Conservation (phyloP, 495 filamentous ascomycete genomes). For the Aspergillus incahuasiensis region DNA sequence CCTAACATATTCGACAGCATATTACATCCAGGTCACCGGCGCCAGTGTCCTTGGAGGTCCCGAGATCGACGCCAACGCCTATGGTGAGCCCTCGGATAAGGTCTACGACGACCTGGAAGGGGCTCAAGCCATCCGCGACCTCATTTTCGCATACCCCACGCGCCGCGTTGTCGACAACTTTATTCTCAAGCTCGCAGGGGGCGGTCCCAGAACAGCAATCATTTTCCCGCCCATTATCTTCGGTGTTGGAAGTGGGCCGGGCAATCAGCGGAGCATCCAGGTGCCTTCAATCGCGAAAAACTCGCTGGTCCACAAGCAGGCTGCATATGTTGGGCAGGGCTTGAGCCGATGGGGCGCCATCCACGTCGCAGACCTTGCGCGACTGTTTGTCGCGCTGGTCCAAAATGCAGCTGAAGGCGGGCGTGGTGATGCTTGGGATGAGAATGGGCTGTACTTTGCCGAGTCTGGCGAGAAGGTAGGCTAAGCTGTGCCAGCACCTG, state of each 20-base stretch:
- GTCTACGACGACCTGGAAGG: slow-evolving; percentile 23
- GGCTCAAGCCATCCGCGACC: slow-evolving; percentile 25
- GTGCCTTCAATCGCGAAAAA: slow-evolving; percentile 49
- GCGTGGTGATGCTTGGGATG: slow-evolving; percentile 63
- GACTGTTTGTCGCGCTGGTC: slow-evolving; percentile 53
- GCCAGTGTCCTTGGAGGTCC: slow-evolving; percentile 28
- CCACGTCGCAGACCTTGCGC: slow-evolving; percentile 59
- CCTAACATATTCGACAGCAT: background rate
- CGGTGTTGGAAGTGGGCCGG: slow-evolving; percentile 59
- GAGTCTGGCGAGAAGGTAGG: slow-evolving; percentile 38
- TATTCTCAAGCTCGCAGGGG: slow-evolving; percentile 32
- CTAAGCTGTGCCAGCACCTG: background rate
- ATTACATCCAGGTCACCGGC: slow-evolving; percentile 35
- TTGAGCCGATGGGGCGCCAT: slow-evolving; percentile 62
- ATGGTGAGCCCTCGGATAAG: slow-evolving; percentile 22
- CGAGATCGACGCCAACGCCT: slow-evolving; percentile 23
- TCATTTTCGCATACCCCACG: slow-evolving; percentile 39
- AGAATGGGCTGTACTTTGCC: slow-evolving; percentile 64
- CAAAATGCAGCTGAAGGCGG: slow-evolving; percentile 54
- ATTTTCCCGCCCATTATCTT: slow-evolving; percentile 71
- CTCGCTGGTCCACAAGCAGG: slow-evolving; percentile 51
- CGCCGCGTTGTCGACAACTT: slow-evolving; percentile 51
- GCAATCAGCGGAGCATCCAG: slow-evolving; percentile 59
- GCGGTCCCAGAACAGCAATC: slow-evolving; percentile 55
- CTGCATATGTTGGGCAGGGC: slow-evolving; percentile 54